Conservation (phyloP, 2,329 filamentous ascomycete species). For the Elsinoe perseae region DNA sequence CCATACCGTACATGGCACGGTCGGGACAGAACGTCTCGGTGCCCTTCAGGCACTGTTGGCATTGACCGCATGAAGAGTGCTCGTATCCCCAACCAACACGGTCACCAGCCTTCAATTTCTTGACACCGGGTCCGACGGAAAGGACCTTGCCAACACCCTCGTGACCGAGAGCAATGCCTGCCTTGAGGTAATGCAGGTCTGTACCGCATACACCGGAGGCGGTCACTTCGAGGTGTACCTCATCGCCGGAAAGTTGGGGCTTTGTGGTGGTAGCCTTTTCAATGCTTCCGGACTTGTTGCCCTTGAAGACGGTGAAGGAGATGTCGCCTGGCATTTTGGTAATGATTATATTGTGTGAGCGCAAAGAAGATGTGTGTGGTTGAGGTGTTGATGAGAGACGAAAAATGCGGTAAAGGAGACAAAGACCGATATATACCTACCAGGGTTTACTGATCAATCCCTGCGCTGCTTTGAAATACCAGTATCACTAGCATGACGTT, state of each 20-base stretch:
- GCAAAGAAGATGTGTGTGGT: background rate
- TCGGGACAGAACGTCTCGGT: constrained; percentile 39
- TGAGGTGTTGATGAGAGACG: background rate
- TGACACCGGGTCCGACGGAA: constrained; percentile 39
- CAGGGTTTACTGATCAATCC: background rate
- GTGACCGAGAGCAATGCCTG: constrained; percentile 46
- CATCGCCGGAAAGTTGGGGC: constrained; percentile 41
- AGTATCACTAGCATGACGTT: background rate
- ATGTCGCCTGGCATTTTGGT: constrained; percentile 18
- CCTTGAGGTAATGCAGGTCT: constrained; percentile 36
- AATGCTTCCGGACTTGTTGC: constrained; percentile 51
- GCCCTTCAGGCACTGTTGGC: constrained; percentile 39
- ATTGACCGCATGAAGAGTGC: constrained; percentile 39
- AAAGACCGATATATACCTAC: background rate
- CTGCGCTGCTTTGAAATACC: background rate
- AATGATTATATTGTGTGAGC: background rate
- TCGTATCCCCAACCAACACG: constrained; percentile 46
- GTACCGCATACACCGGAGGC: constrained; percentile 62
- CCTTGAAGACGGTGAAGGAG: constrained; percentile 57
- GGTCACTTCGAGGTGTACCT: constrained; percentile 57
- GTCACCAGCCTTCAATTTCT: constrained; percentile 44
- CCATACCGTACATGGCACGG: constrained; percentile 37
- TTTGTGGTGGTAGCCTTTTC: constrained; percentile 40
- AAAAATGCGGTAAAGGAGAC: background rate
- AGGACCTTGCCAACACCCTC: constrained; percentile 49